Percentiles rank a stretch among this genome's conserved stretches.
phyloP scores from a whole-genome alignment of 352 stramenopile species.

The Globisporangium apiculatum region DNA sequence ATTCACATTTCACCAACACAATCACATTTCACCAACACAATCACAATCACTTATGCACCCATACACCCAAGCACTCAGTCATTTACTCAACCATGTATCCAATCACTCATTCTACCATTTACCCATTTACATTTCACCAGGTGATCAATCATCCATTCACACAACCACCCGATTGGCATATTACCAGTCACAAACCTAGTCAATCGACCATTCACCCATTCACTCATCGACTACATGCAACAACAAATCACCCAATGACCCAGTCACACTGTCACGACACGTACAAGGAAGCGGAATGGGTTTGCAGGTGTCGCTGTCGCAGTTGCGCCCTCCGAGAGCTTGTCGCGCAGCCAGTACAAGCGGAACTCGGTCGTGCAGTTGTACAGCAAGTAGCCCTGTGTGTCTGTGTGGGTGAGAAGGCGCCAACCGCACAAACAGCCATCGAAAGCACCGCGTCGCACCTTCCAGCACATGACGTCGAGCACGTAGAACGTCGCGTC shows the following conservation, averaged over 20 bases:
- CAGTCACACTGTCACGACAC: not conserved
- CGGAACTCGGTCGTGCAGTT: conserved; percentile 91
- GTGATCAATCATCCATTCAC: too few species aligned
- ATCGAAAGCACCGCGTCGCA: conserved; percentile 3
- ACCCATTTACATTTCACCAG: too few species aligned
- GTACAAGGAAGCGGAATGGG: conserved; percentile 69
- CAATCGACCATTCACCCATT: too few species aligned
- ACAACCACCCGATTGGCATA: too few species aligned
- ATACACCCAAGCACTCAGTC: not conserved
- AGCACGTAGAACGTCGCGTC: conserved; percentile 88
- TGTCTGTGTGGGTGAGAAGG: not conserved
- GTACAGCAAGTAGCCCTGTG: conserved; percentile 82
- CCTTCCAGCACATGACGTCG: conserved; percentile 94
- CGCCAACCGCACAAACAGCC: not conserved
- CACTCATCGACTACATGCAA: not conserved
- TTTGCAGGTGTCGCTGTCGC: conserved; percentile 46
- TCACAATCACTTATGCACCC: too few species aligned
- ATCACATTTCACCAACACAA: too few species aligned
- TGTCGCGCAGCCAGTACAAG: conserved; percentile 89
- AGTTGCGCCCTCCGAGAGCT: conserved; percentile 71
- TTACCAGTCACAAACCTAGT: too few species aligned
- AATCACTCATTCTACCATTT: too few species aligned
- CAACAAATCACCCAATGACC: not conserved
- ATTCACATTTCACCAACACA: too few species aligned
- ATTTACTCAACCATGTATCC: too few species aligned